Base-by-base conservation (phyloP, 2,329 filamentous ascomycete genomes). In the Xylariaceae sp. region DNA sequence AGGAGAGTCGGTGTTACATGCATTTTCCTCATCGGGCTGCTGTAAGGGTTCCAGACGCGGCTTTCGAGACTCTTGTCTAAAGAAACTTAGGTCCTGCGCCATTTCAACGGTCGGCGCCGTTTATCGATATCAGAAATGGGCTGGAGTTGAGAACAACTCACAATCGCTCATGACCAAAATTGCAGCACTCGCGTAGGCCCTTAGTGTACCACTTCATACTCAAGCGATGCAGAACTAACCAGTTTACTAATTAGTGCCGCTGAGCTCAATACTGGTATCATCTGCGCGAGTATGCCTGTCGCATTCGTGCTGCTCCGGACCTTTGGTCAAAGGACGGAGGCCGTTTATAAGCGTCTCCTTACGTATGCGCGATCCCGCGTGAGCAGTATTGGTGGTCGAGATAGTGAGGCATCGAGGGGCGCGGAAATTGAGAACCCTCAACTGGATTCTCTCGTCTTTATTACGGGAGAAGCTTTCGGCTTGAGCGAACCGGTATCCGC, bases 241-340 rank as follows among this genome's bases (percentile, higher is more conserved):
- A 3, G 26, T 26, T 26, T 26, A 10, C 6, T 46, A 10, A 16
- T 19, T 40, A 59, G 57, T 34, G 54, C 51, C 37, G 55, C 49
- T 34, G 57, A 59, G 40, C 22, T 59, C 12, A 59, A 59, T 39
- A 36, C 55, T 40, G 57, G 57, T 10, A 49, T 59, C 15, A 6
- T 51, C 16, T 59, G 57, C 41, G 50, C 49, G 22, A 55, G 55
- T 40, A 59, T 59, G 40, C 57, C 57, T 5, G 42, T 55, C 10
- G 30, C 32, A 10, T 49, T 16, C n/a, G 40, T 52, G 2, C 19
- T 54, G 26, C 47, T 55, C 40, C 30, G 39, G 6, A 26, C 13
- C 6, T 2, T 47, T 2, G 37, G 49, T 13, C 39, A 49, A 30
- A 45, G 37, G 18, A 41, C 37, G 12, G 46, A 48, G n/a, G 15